Evolutionary conservation across 768 basidiomycete genomes (phyloP), one percentile per base, ranked within the genome.

Genomic region (Naganishia friedmannii): DNA sequence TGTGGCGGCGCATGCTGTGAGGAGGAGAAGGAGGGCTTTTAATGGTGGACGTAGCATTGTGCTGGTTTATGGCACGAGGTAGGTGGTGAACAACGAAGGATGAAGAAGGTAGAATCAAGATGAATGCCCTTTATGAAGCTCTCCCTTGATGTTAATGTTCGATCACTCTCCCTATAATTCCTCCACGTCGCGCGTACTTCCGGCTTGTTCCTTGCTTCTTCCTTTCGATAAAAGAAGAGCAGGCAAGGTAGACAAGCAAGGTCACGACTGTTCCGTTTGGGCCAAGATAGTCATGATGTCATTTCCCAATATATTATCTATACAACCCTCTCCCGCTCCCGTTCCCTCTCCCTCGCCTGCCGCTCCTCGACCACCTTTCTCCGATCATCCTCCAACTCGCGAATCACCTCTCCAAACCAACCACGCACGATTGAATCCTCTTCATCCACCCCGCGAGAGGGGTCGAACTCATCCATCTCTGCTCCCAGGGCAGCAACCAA

Each of bases 311-410:
- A 32, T 32, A 19, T 58, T 31, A n/a, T n/a, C n/a, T n/a, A 32
- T 37, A 58, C 34, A 23, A 32, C 57, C 31, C 57, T 28, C 57
- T 21, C 57, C 55, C 3, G 10, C 55, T 31, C 55, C 19, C 3
- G 9, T 23, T 15, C 19, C 55, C 29, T 31, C 34, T 17, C 57
- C 37, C 15, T 42, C 48, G 23, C 1, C 48, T 12, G 48, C 48
- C 48, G 60, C 39, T 42, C 39, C 37, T 28, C n/a, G 1, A 63
- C 39, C 8, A 45, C 7, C 9, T 26, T 17, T 19, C 37, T 2
- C 60, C 60, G 60, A 26, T 66, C 65, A 31, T 53, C 34, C 48
- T 66, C 65, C 1, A 66, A 23, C 48, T 53, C 65, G 5, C 34
- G 3, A 3, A 66, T 29, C 15, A 66, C 65, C 46, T 53, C 65